Evolutionary conservation across 176 grass and related monocot species (phyloP).

Genomic region (Sorghum bicolor): DNA sequence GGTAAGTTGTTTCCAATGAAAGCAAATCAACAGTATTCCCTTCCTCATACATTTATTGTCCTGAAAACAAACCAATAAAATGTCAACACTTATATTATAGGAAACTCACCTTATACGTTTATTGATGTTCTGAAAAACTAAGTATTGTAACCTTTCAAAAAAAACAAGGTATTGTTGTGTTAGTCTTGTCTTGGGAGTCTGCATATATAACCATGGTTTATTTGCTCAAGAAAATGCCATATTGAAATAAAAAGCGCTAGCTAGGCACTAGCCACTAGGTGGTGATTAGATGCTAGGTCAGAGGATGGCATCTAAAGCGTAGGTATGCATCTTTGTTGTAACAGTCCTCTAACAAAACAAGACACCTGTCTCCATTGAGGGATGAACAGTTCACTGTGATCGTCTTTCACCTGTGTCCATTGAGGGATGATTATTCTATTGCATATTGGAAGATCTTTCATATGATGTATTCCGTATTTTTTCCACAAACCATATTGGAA

Average conservation of each 20-base stretch:
- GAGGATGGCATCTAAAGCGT: neutral
- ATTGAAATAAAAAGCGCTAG: neutral
- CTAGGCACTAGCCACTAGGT: neutral
- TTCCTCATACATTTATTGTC: neutral
- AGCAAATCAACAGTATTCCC: neutral
- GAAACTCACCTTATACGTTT: neutral
- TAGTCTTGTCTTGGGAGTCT: neutral
- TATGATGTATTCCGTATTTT: neutral
- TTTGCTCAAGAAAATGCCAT: neutral
- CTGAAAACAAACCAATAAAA: neutral
- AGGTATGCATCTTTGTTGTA: neutral
- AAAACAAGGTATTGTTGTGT: neutral
- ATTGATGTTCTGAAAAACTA: neutral
- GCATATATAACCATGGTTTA: neutral
- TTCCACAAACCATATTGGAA: neutral
- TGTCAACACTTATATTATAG: neutral
- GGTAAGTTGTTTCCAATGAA: neutral
- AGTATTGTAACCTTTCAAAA: neutral
- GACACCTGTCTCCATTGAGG: neutral
- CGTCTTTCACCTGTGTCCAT: neutral
- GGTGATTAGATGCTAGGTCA: neutral
- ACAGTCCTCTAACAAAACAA: neutral
- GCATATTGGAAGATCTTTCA: constrained; percentile 8
- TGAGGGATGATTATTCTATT: neutral
- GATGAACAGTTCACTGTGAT: neutral